Evolutionary conservation across 441 rosid genomes (phyloP), one percentile per base, ranked within the genome.

Genomic region (Erodium trifolium): DNA sequence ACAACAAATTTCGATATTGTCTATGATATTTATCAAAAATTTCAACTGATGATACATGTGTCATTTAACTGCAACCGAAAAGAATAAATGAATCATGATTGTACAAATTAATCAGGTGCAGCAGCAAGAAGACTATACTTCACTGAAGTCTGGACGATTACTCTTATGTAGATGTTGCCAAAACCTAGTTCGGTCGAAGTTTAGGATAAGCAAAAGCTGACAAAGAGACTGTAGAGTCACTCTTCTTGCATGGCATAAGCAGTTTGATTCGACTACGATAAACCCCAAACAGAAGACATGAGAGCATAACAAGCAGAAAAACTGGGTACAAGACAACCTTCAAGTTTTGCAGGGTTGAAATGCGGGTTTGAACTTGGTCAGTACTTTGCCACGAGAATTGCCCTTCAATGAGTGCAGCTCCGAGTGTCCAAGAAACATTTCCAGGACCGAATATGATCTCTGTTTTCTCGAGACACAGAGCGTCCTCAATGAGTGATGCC

Each of bases 371-470:
- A 4, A 68, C 67, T 73, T 74, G 23, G 9, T 13, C 55, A 64
- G 64, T 57, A 66, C 19, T 65, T 67, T 18, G 71, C 79, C 76
- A 77, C 23, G 73, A 72, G 68, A 78, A 73, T 49, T 79, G 75
- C 19, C 82, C 84, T 73, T 86, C 85, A 19, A 80, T 70, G 68
- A 88, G 73, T 62, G 86, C 81, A 70, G 91, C 91, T 62, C 88
- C 88, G 65, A 84, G 65, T n/a, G 91, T 83, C 91, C 90, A 84
- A 17, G 91, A 86, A 67, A 88, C 63, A 76, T 88, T 82, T 6
- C 78, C 84, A 49, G 90, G 90, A 55, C 88, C 88, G 41, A 86
- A 82, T 27, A 66, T 66, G 66, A 82, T 79, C 53, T 79, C 79
- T 29, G 71, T 65, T 45, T 82, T 41, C 4, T 82, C 66, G 0